These are phyloP conservation scores for Phialocephala subalpina DNA, from an alignment of 2,329 filamentous ascomycete genomes.

Conservation along the genomic window DNA sequence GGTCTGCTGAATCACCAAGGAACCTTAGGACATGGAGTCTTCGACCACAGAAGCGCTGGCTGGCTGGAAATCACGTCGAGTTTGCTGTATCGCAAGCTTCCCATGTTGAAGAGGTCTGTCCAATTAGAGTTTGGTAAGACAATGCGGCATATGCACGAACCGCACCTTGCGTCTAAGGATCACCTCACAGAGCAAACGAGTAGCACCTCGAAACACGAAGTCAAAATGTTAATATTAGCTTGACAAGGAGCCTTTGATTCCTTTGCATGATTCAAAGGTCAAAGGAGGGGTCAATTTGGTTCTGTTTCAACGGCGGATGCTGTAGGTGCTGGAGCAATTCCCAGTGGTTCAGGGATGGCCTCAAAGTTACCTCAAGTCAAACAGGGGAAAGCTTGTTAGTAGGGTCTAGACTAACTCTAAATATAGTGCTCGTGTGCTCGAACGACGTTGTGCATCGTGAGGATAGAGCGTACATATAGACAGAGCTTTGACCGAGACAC, in stretches of 20 bases:
- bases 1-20: too few relatives aligned
- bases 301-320: background rate
- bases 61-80: background rate
- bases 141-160: background rate
- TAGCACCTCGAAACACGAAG: background rate
- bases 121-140: background rate
- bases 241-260: background rate
- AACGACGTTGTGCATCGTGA: background rate
- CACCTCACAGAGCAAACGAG: slow-evolving; percentile 3
- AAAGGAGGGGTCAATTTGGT: background rate
- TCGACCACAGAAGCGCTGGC: too few relatives aligned
- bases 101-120: background rate
- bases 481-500: background rate
- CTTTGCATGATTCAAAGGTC: background rate
- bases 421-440: background rate
- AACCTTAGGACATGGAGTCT: too few relatives aligned
- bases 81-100: background rate
- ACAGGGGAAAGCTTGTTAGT: background rate
- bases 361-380: background rate
- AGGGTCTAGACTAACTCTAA: background rate
- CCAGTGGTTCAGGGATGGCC: background rate
- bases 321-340: background rate
- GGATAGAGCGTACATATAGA: background rate
- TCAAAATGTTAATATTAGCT: background rate
- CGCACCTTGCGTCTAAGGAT: background rate